Conservation (phyloP, 2,329 filamentous ascomycete species). For the Colletotrichum orchidophilum region DNA sequence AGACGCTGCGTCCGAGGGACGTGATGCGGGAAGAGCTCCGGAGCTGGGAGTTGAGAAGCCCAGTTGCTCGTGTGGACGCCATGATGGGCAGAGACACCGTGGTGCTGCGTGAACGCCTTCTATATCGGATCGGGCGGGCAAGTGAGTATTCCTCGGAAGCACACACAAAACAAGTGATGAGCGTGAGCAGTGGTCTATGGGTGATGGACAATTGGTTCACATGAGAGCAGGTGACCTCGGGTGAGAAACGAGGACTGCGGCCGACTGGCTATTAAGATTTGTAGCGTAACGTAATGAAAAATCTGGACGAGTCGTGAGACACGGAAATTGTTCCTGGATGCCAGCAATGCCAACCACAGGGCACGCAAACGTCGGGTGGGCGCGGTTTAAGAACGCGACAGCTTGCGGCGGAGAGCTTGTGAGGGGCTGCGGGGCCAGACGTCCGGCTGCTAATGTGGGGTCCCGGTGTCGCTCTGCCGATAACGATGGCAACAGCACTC, state of each 20-base stretch:
- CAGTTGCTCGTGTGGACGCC: constrained; percentile 30
- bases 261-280: constrained; percentile 18
- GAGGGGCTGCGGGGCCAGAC: constrained; percentile 26
- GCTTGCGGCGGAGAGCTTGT: constrained; percentile 16
- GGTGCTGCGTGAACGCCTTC: neutral
- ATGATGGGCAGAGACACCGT: constrained; percentile 13
- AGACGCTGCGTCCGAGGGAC: constrained; percentile 12
- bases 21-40: constrained; percentile 26
- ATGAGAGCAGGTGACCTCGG: neutral
- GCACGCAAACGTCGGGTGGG: constrained; percentile 16
- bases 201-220: neutral
- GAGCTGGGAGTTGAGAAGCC: constrained; percentile 30
- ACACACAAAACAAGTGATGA: neutral
- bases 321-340: constrained; percentile 12
- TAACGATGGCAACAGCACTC: neutral
- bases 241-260: neutral
- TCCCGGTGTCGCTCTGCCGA: neutral
- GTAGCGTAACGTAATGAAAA: constrained; percentile 6
- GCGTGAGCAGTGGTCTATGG: neutral
- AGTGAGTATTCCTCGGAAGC: neutral
- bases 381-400: constrained; percentile 27
- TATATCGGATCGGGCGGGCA: neutral
- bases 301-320: constrained; percentile 18
- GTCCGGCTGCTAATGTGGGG: neutral
- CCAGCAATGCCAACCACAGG: neutral